Evolutionary conservation across 2,329 filamentous ascomycete species (phyloP).

Genomic region (Pseudocercospora cruenta): DNA sequence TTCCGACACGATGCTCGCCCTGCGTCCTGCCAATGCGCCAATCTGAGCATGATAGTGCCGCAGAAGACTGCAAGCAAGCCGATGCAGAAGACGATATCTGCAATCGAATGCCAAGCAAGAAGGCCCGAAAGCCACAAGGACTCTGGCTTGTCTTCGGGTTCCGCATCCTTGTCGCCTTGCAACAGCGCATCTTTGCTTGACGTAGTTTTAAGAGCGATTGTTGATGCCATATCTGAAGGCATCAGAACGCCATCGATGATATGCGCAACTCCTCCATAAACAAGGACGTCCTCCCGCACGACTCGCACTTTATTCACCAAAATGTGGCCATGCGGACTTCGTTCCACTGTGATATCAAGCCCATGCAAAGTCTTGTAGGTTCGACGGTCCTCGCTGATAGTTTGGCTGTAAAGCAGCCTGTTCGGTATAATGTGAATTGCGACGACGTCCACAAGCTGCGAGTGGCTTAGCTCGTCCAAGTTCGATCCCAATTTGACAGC

Average conservation of each 20-base stretch:
- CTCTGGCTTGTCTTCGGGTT: too few species aligned
- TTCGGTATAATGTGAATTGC: slow-evolving; percentile 25
- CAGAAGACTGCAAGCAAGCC: neutral
- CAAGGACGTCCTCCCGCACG: slow-evolving; percentile 23
- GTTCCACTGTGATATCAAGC: slow-evolving; percentile 1
- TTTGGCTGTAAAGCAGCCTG: slow-evolving; percentile 20
- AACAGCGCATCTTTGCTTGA: neutral
- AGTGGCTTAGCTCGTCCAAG: slow-evolving; percentile 14
- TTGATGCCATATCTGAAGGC: neutral
- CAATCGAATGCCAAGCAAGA: neutral
- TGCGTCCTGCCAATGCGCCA: neutral
- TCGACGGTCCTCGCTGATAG: neutral
- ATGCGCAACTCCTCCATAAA: slow-evolving; percentile 29
- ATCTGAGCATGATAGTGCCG: neutral
- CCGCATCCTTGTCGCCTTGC: too few species aligned
- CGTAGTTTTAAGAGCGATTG: neutral
- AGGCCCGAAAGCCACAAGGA: too few species aligned
- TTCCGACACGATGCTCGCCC: neutral
- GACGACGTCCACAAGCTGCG: slow-evolving; percentile 20
- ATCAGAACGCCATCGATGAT: slow-evolving; percentile 21
- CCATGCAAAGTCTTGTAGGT: slow-evolving; percentile 6
- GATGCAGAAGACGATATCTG: neutral
- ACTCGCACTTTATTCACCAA: slow-evolving; percentile 19
- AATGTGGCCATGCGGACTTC: slow-evolving; percentile 14
- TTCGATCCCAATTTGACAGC: slow-evolving; percentile 17